Evolutionary conservation across 2,329 filamentous ascomycete species (phyloP), one percentile per base, ranked within the genome.

Genomic region (Fusarium mundagurra): DNA sequence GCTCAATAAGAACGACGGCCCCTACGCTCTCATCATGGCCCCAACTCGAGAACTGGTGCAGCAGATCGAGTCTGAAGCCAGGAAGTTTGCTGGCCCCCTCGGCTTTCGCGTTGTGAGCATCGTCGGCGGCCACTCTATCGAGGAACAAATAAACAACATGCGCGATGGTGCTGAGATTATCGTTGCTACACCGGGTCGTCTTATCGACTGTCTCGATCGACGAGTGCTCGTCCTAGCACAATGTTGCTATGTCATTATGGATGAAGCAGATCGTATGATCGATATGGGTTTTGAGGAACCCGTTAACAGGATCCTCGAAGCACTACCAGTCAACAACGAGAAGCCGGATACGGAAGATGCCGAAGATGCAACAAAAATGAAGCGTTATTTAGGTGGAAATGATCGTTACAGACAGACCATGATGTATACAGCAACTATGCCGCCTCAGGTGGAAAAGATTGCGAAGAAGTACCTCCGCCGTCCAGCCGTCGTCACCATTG

Each of bases 401-500:
- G 92, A 95, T 78, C 89, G 93, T 29, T 98, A 98, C 85, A 89
- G 96, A 67, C 96, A 99, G 83, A 99, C 96, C 0, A 99, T 99
- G 96, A 99, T 99, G 96, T 99, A 98, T 90, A 98, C 96, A 74
- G 96, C 96, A 61, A 99, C 96, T 34, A 99, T 99, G 96, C 95
- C 96, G 4, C 86, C 93, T 1, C 91, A 93, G 0, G 94, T 99
- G 22, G 96, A 99, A 82, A 93, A 94, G 72, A 98, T 99, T 73
- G 96, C 96, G n/a, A 93, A 95, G 78, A 98, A 98, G 81, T 99
- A 99, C 81, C 90, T 98, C 22, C 93, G 96, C 2, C 91, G 96
- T 18, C 96, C 96, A 0, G 96, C 96, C 27, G 96, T 95, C 58
- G 95, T 98, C 44, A 98, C 93, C 0, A 98, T 99, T 73, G 96